Evolutionary conservation across 225 moss, liverwort and hornwort genomes (phyloP), one percentile per base, ranked within the genome.

Genomic region (Marchantia polymorpha): DNA sequence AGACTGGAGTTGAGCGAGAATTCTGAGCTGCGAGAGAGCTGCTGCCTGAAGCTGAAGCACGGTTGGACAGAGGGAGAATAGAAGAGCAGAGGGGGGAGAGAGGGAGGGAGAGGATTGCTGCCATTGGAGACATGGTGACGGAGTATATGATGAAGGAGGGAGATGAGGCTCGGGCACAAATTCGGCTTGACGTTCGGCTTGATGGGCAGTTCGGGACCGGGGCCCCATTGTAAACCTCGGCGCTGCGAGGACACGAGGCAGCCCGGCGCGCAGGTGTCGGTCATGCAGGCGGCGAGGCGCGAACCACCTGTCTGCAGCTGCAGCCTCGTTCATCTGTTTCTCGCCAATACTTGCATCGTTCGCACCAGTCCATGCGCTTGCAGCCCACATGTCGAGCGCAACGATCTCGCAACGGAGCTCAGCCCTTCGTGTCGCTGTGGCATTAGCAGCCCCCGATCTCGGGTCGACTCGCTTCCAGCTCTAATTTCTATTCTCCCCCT

Each of bases 201-300:
- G 53, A 26, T 11, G 52, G 11, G 14, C 73, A 5, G 53, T 53
- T 26, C 73, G 27, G 49, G 3, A 71, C 3, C 27, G 73, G 16
- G 30, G 12, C 52, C 27, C 51, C 73, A 8, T 12, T 26, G 54
- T 74, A 74, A 74, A 53, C 14, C 16, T 46, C 51, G 54, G 54
- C 8, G 13, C 23, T 64, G 27, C 29, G 53, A 54, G 6, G 73
- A 74, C 73, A 74, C 73, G 73, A 74, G 55, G 73, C 73, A 54
- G 26, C 22, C 8, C 30, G 27, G 14, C 17, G 0, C 23, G 29
- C 53, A 74, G 73, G 54, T 74, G 73, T 74, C 73, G 0, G 15
- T 55, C 73, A 74, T 74, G 73, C 73, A 23, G 27, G 54, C 10
- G 11, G 54, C 0, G 26, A 25, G 2, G 20, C 4, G 22, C 7